A percentile compares a stretch with the other conserved stretches of the same genome.
Evolutionary conservation across 73 alveolate genomes (phyloP).

Genomic region (Urostyla sp.): DNA sequence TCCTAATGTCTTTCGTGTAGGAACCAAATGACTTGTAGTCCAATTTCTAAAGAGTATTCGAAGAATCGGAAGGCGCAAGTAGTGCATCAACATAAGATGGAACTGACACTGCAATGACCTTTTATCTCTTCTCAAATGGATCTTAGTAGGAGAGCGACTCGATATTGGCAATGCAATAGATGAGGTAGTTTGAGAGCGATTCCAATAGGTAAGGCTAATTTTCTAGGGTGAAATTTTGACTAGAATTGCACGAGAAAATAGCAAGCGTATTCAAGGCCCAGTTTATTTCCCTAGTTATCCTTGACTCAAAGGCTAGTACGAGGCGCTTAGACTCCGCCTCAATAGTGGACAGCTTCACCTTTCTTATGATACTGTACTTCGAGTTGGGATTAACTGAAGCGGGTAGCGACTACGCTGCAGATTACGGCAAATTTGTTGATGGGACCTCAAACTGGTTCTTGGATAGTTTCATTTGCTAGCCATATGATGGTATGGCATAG

Average conservation of each 20-base stretch:
- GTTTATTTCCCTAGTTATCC: conserved; percentile 93
- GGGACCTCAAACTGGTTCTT: no score
- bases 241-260: conserved; percentile 91
- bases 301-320: conserved; percentile 97
- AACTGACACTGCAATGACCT: conserved; percentile 25
- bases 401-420: conserved; percentile 26
- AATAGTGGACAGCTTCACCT: conserved; percentile 81
- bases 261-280: conserved; percentile 97
- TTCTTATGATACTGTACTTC: conserved; percentile 53
- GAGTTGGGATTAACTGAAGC: conserved; percentile 57
- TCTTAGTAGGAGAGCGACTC: conserved; percentile 46
- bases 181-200: conserved; percentile 82
- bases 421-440: no score
- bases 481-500: no score
- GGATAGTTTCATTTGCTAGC: no score
- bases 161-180: conserved; percentile 81
- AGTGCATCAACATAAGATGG: conserved; percentile 58
- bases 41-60: not conserved
- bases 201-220: conserved; percentile 89
- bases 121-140: conserved; percentile 52
- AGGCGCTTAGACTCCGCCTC: conserved; percentile 94
- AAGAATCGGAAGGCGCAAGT: not conserved
- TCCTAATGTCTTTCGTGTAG: conserved; percentile 59
- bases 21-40: conserved; percentile 56
- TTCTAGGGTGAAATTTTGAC: conserved; percentile 78